Percentiles rank a stretch among this genome's conserved stretches.
These are phyloP conservation scores for Chlorella sp. DNA, from an alignment of 139 green algal genomes.

Conservation along the genomic window DNA sequence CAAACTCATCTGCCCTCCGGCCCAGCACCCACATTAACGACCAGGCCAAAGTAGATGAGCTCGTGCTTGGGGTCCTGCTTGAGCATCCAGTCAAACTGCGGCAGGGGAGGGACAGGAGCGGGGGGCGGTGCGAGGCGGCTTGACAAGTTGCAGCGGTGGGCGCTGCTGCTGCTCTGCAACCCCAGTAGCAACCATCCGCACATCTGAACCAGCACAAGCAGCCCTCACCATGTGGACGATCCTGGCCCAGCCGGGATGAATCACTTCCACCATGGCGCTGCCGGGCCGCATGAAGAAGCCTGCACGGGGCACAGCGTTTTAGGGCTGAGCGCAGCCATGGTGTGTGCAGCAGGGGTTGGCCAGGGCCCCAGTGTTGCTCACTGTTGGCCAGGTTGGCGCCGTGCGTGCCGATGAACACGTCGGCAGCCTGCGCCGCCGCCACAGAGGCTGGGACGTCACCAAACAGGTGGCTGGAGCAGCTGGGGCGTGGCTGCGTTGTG, in stretches of 20 bases:
- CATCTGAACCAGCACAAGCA: neutral
- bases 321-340: too few species aligned
- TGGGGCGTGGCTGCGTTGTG: too few species aligned
- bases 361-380: too few species aligned
- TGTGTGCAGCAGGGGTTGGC: too few species aligned
- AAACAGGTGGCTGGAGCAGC: neutral
- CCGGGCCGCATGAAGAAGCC: neutral
- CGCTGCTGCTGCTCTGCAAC: too few species aligned
- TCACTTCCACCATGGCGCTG: neutral
- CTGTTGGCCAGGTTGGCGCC: neutral
- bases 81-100: neutral
- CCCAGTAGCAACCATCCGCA: too few species aligned
- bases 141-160: too few species aligned
- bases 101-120: too few species aligned
- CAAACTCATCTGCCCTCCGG: too few species aligned
- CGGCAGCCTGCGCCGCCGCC: neutral
- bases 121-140: too few species aligned
- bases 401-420: neutral
- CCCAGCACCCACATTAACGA: neutral
- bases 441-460: neutral
- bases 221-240: neutral
- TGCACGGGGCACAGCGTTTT: too few species aligned
- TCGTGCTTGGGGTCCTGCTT: neutral
- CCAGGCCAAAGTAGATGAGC: neutral
- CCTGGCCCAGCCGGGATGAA: neutral